A percentile compares a stretch with the other conserved stretches of the same genome.
Conservation (phyloP, 306 rosid genomes). For the Fragaria nilgerrensis region DNA sequence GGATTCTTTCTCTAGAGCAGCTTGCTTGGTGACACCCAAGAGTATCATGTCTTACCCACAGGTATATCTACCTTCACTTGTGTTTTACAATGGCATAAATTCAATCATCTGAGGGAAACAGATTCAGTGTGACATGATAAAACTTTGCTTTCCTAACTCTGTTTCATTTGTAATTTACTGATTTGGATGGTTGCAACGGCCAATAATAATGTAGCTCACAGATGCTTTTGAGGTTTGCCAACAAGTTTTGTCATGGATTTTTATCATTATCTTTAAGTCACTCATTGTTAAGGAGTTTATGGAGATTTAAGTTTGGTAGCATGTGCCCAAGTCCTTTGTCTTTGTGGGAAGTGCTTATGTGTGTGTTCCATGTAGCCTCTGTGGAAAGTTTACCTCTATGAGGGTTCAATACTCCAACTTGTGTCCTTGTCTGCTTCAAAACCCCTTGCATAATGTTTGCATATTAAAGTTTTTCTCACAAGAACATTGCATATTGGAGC, state of each 20-base stretch:
- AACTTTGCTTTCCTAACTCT: background rate
- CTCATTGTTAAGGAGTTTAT: background rate
- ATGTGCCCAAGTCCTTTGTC: background rate
- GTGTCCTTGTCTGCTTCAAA: background rate
- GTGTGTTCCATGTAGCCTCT: background rate
- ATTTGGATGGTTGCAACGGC: constrained; percentile 7
- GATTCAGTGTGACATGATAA: background rate
- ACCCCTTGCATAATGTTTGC: background rate
- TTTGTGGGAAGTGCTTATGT: background rate
- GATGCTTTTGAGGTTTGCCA: background rate
- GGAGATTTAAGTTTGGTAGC: background rate
- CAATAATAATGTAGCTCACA: background rate
- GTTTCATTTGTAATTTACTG: background rate
- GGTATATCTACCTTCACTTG: constrained; percentile 40
- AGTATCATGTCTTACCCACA: constrained; percentile 90
- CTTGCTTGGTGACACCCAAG: constrained; percentile 90
- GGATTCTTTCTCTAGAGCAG: constrained; percentile 83
- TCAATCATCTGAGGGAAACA: background rate
- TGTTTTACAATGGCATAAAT: constrained; percentile 1
- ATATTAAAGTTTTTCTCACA: background rate
- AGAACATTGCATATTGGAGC: background rate
- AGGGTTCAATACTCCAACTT: constrained; percentile 4
- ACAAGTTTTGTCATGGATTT: background rate
- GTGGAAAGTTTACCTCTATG: constrained; percentile 1
- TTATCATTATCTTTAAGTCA: background rate